A percentile compares a stretch with the other conserved stretches of the same genome.
Evolutionary conservation across 2,329 filamentous ascomycete species (phyloP).

Genomic region (Aspergillus sergii): DNA sequence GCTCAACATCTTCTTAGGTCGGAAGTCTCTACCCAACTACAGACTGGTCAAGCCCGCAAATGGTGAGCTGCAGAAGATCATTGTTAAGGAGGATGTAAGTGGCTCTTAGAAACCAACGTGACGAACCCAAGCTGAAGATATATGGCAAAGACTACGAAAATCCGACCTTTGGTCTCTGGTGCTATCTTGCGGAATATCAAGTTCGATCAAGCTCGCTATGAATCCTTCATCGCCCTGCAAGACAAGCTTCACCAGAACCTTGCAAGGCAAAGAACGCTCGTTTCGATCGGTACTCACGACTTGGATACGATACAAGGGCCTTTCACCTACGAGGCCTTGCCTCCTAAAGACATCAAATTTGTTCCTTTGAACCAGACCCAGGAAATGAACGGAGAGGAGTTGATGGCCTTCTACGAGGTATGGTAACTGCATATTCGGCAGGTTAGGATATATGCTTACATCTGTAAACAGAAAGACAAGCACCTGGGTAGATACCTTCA

Average conservation of each 20-base stretch:
- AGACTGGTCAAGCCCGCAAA: constrained; percentile 70
- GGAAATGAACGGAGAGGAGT: constrained; percentile 80
- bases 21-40: constrained; percentile 76
- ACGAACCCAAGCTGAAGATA: constrained; percentile 6
- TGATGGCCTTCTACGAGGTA: constrained; percentile 90
- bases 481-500: constrained; percentile 87
- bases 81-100: constrained; percentile 67
- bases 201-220: constrained; percentile 88
- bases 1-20: constrained; percentile 90
- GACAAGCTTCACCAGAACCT: constrained; percentile 98
- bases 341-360: constrained; percentile 92
- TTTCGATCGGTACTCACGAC: constrained; percentile 97
- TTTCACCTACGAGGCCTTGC: constrained; percentile 92
- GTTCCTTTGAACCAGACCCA: constrained; percentile 86
- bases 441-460: constrained; percentile 15
- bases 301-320: constrained; percentile 90
- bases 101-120: constrained; percentile 2
- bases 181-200: constrained; percentile 88
- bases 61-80: constrained; percentile 77
- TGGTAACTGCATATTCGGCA: constrained; percentile 11
- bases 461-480: constrained; percentile 71
- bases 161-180: constrained; percentile 86
- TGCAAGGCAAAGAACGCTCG: constrained; percentile 86
- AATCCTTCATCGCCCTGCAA: constrained; percentile 96
- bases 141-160: constrained; percentile 62